phyloP scores from a whole-genome alignment of 2,329 filamentous ascomycete genomes.

The Fonsecaea pedrosoi region DNA sequence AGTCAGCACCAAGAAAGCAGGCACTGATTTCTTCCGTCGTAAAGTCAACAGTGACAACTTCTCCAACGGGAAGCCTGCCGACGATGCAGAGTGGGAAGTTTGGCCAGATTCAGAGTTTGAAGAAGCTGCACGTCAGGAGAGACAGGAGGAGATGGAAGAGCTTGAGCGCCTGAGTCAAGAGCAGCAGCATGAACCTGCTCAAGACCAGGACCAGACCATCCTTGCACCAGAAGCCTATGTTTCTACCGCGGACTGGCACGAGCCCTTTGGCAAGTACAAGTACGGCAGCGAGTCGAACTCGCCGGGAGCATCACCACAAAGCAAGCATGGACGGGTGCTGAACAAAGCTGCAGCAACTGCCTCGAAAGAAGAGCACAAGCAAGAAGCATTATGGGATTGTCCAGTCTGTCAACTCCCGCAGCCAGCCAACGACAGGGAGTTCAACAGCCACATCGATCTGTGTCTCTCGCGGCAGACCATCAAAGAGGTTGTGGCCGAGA shows the following conservation, averaged over 20 bases:
- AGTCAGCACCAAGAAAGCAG: conserved; percentile 82
- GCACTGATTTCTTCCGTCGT: conserved; percentile 77
- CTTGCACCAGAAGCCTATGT: background rate
- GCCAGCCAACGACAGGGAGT: conserved; percentile 74
- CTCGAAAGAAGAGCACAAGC: conserved; percentile 18
- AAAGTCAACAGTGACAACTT: conserved; percentile 34
- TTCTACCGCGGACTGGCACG: conserved; percentile 40
- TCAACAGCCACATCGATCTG: conserved; percentile 92
- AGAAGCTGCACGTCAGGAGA: conserved; percentile 65
- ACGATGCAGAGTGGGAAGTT: conserved; percentile 66
- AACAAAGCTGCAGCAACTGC: conserved; percentile 18
- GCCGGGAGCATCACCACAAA: conserved; percentile 16
- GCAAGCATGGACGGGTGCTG: conserved; percentile 23
- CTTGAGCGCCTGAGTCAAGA: conserved; percentile 69
- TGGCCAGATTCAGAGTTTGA: conserved; percentile 73
- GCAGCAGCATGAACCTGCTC: conserved; percentile 40
- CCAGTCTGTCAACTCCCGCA: conserved; percentile 86
- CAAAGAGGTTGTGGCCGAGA: conserved; percentile 71
- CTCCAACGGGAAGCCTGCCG: conserved; percentile 45
- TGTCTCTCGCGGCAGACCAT: conserved; percentile 89
- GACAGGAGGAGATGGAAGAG: conserved; percentile 66
- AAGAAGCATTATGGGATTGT: conserved; percentile 70
- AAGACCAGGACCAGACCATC: conserved; percentile 37
- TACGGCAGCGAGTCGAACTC: conserved; percentile 38
- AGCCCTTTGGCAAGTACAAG: conserved; percentile 41